Evolutionary conservation across 768 basidiomycete species (phyloP), one percentile per base, ranked within the genome.

Genomic region (Agrocybe chaxingu): DNA sequence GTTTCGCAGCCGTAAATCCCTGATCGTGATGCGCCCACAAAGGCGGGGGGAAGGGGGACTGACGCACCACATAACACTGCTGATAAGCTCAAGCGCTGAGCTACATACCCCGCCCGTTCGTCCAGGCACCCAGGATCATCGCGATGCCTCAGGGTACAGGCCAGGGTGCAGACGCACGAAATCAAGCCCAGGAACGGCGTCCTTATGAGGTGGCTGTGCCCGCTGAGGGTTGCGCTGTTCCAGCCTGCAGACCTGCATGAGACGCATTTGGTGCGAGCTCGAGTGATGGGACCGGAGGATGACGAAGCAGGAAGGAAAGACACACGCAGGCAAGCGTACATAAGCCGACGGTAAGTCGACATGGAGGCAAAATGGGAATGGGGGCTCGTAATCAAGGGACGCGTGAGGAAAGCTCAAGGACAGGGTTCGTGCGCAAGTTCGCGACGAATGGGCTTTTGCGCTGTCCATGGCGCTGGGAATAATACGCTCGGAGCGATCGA

Each of bases 281-380:
- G 24, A 24, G 24, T 24, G 24, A 24, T 24, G 24, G 24, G 24
- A 24, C 24, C 19, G 39, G 32, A 30, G 24, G 36, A 36, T 16
- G n/a, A 30, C 12, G 47, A 12, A 46, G 32, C 8, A 33, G n/a
- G 13, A 35, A n/a, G 30, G 18, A 24, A 19, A 30, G 47, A 19
- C 47, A 33, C n/a, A n/a, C 19, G 36, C 24, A 37, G 35, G 8
- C 35, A 18, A 31, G 42, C 31, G 24, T 37, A 49, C 42, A 47
- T 52, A 55, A 55, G 57, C 57, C 57, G 57, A 58, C 57, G 57
- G 57, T 53, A 53, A 37, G 43, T 52, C 18, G 18, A 38, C 33
- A 45, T 13, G 36, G 33, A 35, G 32, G 36, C 44, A 45, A 45
- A 45, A 35, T 16, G 24, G 16, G 16, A 16, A 16, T 1, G 1